Evolutionary conservation across 2,329 filamentous ascomycete genomes (phyloP).

Genomic region (Alternaria tenuissima): DNA sequence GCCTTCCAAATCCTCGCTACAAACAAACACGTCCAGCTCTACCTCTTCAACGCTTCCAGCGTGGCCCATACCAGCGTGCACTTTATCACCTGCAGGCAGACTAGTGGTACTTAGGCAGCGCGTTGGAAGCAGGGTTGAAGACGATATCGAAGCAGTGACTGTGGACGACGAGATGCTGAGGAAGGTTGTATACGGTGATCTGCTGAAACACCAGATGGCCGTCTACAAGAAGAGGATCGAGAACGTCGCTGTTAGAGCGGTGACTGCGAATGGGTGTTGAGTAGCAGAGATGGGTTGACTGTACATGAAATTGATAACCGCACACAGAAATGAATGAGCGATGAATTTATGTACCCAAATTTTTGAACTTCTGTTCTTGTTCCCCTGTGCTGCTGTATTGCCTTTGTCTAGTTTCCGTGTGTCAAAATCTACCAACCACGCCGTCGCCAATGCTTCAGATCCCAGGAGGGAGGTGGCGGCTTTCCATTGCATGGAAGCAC

Average conservation of each 20-base stretch:
- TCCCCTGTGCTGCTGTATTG: neutral
- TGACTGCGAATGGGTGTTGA: slow-evolving; percentile 58
- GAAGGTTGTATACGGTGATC: slow-evolving; percentile 80
- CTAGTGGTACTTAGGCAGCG: slow-evolving; percentile 68
- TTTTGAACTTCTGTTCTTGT: neutral
- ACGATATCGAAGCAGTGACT: slow-evolving; percentile 72
- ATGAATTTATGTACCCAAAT: neutral
- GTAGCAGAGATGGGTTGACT: neutral
- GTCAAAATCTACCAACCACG: neutral
- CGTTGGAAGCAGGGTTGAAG: slow-evolving; percentile 47
- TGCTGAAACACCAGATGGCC: slow-evolving; percentile 80
- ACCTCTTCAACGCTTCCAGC: slow-evolving; percentile 52
- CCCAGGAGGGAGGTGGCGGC: neutral
- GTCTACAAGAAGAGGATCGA: slow-evolving; percentile 78
- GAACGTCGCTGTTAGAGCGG: slow-evolving; percentile 72
- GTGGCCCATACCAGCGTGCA: slow-evolving; percentile 73
- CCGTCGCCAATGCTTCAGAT: neutral
- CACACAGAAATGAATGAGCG: slow-evolving; percentile 9
- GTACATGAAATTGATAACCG: slow-evolving; percentile 6
- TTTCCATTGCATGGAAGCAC: no score
- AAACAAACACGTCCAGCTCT: slow-evolving; percentile 30
- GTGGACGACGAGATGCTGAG: slow-evolving; percentile 73
- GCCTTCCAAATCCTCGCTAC: slow-evolving; percentile 35
- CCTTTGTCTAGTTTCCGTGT: neutral
- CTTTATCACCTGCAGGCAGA: slow-evolving; percentile 74